phyloP scores from a whole-genome alignment of 208 protist genomes.

The Phytomonas francai region DNA sequence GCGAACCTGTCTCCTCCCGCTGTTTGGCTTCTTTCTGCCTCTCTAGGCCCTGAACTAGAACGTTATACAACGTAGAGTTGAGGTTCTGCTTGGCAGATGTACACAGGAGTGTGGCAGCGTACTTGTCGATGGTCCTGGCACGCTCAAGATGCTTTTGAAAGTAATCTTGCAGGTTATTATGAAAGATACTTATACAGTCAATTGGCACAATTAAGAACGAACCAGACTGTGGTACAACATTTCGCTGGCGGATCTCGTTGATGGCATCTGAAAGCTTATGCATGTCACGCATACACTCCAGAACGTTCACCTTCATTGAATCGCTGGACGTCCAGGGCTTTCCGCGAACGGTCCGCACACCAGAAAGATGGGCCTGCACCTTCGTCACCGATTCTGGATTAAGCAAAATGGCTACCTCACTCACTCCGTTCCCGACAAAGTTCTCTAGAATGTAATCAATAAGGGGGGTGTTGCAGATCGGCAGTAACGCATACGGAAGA shows the following conservation, averaged over 20 bases:
- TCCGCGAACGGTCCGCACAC: constrained; percentile 40
- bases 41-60: constrained; percentile 31
- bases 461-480: constrained; percentile 76
- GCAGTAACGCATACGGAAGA: constrained; percentile 71
- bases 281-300: constrained; percentile 47
- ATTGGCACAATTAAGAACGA: constrained; percentile 80
- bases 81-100: constrained; percentile 36
- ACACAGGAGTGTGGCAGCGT: constrained; percentile 78
- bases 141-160: constrained; percentile 60
- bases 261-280: constrained; percentile 43
- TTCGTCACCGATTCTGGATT: constrained; percentile 33
- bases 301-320: constrained; percentile 55
- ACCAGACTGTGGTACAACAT: constrained; percentile 64
- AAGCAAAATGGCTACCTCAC: constrained; percentile 63
- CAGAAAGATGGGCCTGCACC: constrained; percentile 46
- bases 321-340: constrained; percentile 61
- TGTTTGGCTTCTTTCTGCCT: constrained; percentile 19
- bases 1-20: constrained; percentile 16
- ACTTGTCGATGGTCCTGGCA: constrained; percentile 49
- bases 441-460: constrained; percentile 88
- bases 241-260: constrained; percentile 58
- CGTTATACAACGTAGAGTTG: constrained; percentile 52
- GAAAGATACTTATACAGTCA: constrained; percentile 48
- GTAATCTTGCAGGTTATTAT: constrained; percentile 42
- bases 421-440: constrained; percentile 61